phyloP scores from a whole-genome alignment of 148 eudicot species.

The Fagopyrum homotropicum region DNA sequence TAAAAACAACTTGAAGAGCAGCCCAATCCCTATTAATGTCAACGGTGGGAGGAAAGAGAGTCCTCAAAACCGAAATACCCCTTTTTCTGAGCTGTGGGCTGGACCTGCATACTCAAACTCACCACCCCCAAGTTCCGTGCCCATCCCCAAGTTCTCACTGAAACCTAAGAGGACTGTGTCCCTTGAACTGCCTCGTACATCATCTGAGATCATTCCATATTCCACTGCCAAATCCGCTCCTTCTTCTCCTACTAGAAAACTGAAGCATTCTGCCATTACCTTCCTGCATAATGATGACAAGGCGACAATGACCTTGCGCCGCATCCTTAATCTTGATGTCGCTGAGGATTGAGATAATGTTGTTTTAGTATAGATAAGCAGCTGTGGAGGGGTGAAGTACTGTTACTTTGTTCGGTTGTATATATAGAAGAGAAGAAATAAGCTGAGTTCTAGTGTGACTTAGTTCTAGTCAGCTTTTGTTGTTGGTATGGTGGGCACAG shows the following conservation, averaged over 20 bases:
- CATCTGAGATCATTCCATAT: slow-evolving; percentile 28
- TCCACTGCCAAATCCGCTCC: slow-evolving; percentile 58
- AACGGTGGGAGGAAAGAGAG: slow-evolving; percentile 19
- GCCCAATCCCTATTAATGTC: slow-evolving; percentile 29
- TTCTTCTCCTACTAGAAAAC: slow-evolving; percentile 46
- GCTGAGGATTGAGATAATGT: slow-evolving; percentile 36
- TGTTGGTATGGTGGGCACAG: slow-evolving; percentile 9
- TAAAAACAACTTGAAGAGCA: slow-evolving; percentile 20
- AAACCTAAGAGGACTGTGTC: slow-evolving; percentile 44
- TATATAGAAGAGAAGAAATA: slow-evolving; percentile 21
- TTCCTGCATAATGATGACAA: slow-evolving; percentile 31
- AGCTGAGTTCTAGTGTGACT: slow-evolving; percentile 5
- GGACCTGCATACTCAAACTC: slow-evolving; percentile 62
- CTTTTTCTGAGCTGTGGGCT: slow-evolving; percentile 54
- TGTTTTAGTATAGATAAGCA: slow-evolving; percentile 34
- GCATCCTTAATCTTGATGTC: slow-evolving; percentile 66
- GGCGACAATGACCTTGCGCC: slow-evolving; percentile 60
- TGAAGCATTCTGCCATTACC: slow-evolving; percentile 19
- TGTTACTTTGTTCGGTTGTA: slow-evolving; percentile 24
- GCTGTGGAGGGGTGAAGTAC: neutral
- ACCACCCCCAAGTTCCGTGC: slow-evolving; percentile 62
- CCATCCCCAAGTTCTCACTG: slow-evolving; percentile 50
- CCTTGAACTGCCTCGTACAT: slow-evolving; percentile 42
- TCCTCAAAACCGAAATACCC: slow-evolving; percentile 13
- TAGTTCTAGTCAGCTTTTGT: slow-evolving; percentile 5